Evolutionary conservation across 768 basidiomycete genomes (phyloP), one percentile per base, ranked within the genome.

Genomic region (Lepiota brunneoincarnata): DNA sequence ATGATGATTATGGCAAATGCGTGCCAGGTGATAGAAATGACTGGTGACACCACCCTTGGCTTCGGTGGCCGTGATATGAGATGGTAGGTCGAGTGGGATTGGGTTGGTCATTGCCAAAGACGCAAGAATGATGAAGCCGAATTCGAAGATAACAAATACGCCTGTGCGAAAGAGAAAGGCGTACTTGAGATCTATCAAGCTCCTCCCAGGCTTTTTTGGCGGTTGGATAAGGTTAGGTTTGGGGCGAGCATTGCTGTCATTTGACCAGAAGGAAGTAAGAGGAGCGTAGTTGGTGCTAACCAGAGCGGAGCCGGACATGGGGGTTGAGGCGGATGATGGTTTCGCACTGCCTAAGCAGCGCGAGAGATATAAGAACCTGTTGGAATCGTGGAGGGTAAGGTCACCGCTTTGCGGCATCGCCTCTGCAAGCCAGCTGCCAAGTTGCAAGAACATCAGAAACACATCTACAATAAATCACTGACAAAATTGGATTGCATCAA

Each of bases 11-110:
- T 12, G 6, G 46, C 45, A 7, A 55, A n/a, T 0, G 47, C 14
- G 34, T 55, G 54, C 54, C 54, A 55, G 3, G 17, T 26, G 12
- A 55, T 26, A 14, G 40, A 23, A 3, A 49, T 31, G 11, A 44
- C n/a, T 24, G 12, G 54, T 50, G 20, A 50, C 23, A 9, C n/a
- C 48, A 7, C 47, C 39, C n/a, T 49, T 55, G 46, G 42, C 51
- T 43, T 43, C 51, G 14, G 51, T 43, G 26, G 40, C 38, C 2
- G 49, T 15, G 14, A 43, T 37, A 9, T 15, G 15, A 18, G 35
- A n/a, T 6, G 41, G 20, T 12, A 23, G 9, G 17, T 36, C 4
- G 18, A 52, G 26, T 21, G 34, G 31, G 21, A 52, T 34, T 7
- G 51, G 31, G 5, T 44, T 34, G 2, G 10, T n/a, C 14, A 7